These are phyloP conservation scores for Darksidea phi DNA, from an alignment of 495 filamentous ascomycete species.

Conservation along the genomic window DNA sequence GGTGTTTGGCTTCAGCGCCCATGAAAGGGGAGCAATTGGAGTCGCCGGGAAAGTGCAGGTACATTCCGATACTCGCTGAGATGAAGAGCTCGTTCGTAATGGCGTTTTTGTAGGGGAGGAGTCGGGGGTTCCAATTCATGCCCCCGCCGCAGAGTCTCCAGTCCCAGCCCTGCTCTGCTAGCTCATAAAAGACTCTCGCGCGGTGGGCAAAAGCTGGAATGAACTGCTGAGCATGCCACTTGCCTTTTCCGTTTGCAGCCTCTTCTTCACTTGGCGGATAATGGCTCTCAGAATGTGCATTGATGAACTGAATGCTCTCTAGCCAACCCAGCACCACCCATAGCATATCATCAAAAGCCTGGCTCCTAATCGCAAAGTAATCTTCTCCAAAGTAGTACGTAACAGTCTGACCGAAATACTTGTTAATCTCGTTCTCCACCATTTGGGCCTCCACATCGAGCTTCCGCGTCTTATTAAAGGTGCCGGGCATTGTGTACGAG, in stretches of 20 bases:
- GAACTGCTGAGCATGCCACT: constrained; percentile 77
- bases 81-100: constrained; percentile 95
- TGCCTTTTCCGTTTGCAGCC: neutral
- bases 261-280: constrained; percentile 8
- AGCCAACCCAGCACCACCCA: constrained; percentile 97
- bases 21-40: constrained; percentile 66
- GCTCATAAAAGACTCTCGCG: constrained; percentile 83
- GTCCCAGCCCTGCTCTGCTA: constrained; percentile 80
- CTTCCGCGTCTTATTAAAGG: constrained; percentile 17
- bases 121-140: constrained; percentile 86
- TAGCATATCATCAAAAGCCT: constrained; percentile 94
- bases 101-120: constrained; percentile 91
- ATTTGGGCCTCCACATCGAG: constrained; percentile 45
- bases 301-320: constrained; percentile 73
- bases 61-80: constrained; percentile 82
- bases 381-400: constrained; percentile 88
- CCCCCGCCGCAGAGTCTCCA: constrained; percentile 78
- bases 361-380: constrained; percentile 66
- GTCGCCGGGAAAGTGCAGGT: constrained; percentile 84
- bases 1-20: constrained; percentile 8
- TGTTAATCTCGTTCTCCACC: constrained; percentile 72
- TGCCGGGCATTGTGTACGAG: constrained; percentile 38
- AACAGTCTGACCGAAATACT: constrained; percentile 73
- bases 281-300: constrained; percentile 45
- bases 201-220: constrained; percentile 79